Evolutionary conservation across 345 rosid species (phyloP).

Genomic region (Arabidopsis arenosa): DNA sequence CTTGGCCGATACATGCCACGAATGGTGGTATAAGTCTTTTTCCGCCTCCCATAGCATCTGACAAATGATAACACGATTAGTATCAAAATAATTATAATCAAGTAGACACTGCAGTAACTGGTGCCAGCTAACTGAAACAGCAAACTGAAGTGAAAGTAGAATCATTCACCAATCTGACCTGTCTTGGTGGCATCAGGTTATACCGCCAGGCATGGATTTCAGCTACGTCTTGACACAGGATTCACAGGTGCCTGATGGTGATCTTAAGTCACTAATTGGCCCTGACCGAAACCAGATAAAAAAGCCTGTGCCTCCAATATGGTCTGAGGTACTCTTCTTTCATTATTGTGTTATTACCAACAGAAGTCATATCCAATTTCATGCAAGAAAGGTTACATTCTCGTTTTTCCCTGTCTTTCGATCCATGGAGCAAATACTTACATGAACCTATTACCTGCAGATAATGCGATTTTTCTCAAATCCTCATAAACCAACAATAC

Average conservation of each 20-base stretch:
- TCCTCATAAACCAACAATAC: slow-evolving; percentile 91
- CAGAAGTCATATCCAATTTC: slow-evolving; percentile 6
- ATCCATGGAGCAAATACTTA: slow-evolving; percentile 6
- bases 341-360: slow-evolving; percentile 7
- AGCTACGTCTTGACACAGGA: slow-evolving; percentile 92
- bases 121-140: not conserved
- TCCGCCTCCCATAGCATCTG: slow-evolving; percentile 5
- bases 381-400: slow-evolving; percentile 12
- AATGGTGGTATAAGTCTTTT: slow-evolving; percentile 49
- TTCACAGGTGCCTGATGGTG: slow-evolving; percentile 78
- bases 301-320: slow-evolving; percentile 76
- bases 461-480: slow-evolving; percentile 88
- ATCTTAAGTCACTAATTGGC: slow-evolving; percentile 65
- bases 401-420: not conserved
- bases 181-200: slow-evolving; percentile 74
- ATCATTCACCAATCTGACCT: slow-evolving; percentile 31
- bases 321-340: slow-evolving; percentile 70
- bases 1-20: slow-evolving; percentile 96
- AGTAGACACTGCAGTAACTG: slow-evolving; percentile 12
- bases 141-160: slow-evolving; percentile 1
- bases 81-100: slow-evolving; percentile 16
- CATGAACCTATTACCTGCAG: slow-evolving; percentile 48
- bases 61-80: slow-evolving; percentile 15
- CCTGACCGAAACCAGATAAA: slow-evolving; percentile 65
- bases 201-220: slow-evolving; percentile 99